Percentiles rank a stretch among this genome's conserved stretches.
Evolutionary conservation across 2,329 filamentous ascomycete genomes (phyloP).

Genomic region (Shiraia bambusicola): DNA sequence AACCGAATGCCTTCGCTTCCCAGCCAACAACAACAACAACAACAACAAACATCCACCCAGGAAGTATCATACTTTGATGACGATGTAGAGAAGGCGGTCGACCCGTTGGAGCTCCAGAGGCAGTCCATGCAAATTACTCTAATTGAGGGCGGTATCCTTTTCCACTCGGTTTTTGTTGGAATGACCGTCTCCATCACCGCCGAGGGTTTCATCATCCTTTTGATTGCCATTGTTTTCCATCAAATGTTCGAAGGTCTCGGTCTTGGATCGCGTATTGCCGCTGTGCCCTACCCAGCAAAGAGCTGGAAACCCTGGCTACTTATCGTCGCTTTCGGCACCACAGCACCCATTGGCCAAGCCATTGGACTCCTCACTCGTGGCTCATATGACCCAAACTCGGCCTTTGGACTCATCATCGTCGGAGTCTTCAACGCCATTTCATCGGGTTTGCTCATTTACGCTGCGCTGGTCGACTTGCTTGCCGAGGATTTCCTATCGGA

Average conservation of each 20-base stretch:
- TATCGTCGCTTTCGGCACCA: slow-evolving; percentile 64
- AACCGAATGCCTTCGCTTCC: slow-evolving; percentile 36
- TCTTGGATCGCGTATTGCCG: slow-evolving; percentile 61
- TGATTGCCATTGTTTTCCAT: slow-evolving; percentile 64
- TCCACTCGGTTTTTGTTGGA: slow-evolving; percentile 65
- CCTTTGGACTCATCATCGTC: slow-evolving; percentile 64
- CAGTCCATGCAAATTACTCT: slow-evolving; percentile 45
- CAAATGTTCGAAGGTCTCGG: slow-evolving; percentile 65
- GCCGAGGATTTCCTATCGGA: slow-evolving; percentile 65
- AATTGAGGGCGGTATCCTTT: slow-evolving; percentile 63
- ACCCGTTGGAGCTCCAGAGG: slow-evolving; percentile 43
- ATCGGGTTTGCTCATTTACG: slow-evolving; percentile 62
- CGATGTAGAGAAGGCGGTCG: slow-evolving; percentile 40
- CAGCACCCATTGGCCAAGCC: slow-evolving; percentile 65
- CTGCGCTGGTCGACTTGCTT: slow-evolving; percentile 63
- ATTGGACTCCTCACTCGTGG: slow-evolving; percentile 61
- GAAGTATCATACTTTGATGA: slow-evolving; percentile 40
- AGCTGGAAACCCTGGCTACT: slow-evolving; percentile 63
- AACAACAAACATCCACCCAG: slow-evolving; percentile 20
- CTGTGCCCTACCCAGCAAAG: slow-evolving; percentile 59
- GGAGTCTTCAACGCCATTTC: slow-evolving; percentile 68
- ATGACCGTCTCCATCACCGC: slow-evolving; percentile 62
- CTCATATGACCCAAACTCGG: slow-evolving; percentile 63
- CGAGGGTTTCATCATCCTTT: slow-evolving; percentile 59
- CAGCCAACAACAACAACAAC: slow-evolving; percentile 30